Evolutionary conservation across 2,329 filamentous ascomycete species (phyloP), one percentile per base, ranked within the genome.

Genomic region (Ceratocystis cubensis): DNA sequence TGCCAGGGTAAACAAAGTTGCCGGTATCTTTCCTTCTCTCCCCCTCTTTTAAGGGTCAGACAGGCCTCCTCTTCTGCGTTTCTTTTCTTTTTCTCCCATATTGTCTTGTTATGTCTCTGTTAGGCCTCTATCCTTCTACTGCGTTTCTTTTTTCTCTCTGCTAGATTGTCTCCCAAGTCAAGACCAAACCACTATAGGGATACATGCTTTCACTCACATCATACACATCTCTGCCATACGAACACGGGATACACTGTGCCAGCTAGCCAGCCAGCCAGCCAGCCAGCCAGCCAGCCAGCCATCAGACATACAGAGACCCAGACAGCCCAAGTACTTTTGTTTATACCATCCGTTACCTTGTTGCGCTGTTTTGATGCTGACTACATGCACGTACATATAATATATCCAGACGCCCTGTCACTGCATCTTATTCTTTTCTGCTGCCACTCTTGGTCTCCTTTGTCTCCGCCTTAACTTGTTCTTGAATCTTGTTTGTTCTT

Each of bases 161-260:
- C 37, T 41, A 41, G 37, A 4, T 15, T 41, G 37, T 41, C 37
- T 41, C 37, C 28, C 15, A 25, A 57, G 22, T n/a, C 53, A 13
- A 25, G 30, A 28, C 22, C 4, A 22, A 28, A 28, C 8, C 28
- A 17, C 28, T 57, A 13, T 13, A 57, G 53, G 53, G 53, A 57
- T 57, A 57, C 53, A 10, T 6, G 15, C 53, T 30, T 30, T 17
- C 53, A 13, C 13, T 10, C 48, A 20, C 48, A 20, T 50, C 53
- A 20, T 57, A 57, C 53, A 57, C 20, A 57, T 28, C 53, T 30
- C 53, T 30, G 15, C 15, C 28, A 57, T 57, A 57, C 53, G 28
- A 30, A 57, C 53, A 57, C 53, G 28, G 53, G 37, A 41, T 41
- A 50, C 48, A 50, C 48, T 50, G 48, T 50, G 48, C 48, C 48